Evolutionary conservation across 768 basidiomycete genomes (phyloP).

Genomic region (Boletellus emodensis): DNA sequence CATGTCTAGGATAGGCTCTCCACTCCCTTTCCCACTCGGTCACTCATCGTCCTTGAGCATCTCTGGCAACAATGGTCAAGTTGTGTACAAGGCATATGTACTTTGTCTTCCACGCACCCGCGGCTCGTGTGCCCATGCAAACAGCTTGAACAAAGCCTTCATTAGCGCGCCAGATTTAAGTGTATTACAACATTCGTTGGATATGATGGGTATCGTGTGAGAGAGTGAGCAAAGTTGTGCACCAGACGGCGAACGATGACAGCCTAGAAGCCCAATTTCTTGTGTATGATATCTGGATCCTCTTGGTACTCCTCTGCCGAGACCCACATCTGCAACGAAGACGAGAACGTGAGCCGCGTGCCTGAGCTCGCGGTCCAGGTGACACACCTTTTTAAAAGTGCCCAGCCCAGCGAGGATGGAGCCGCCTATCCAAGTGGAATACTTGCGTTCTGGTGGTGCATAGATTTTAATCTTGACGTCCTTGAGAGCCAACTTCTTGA

Average conservation of each 20-base stretch:
- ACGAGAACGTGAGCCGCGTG: conserved; percentile 4
- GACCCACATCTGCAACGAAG: conserved; percentile 86
- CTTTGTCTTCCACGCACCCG: conserved; percentile 17
- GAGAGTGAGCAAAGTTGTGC: conserved; percentile 14
- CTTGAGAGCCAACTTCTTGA: conserved; percentile 92
- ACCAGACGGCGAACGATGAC: conserved; percentile 10
- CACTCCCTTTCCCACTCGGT: conserved; percentile 15
- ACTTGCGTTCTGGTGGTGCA: conserved; percentile 98
- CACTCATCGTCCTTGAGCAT: conserved; percentile 31
- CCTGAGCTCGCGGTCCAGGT: neutral
- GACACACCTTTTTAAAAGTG: conserved; percentile 90
- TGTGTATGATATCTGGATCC: conserved; percentile 98
- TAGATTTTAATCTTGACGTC: conserved; percentile 99
- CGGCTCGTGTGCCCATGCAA: conserved; percentile 29
- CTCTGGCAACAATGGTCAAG: conserved; percentile 34
- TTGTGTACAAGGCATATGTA: conserved; percentile 44
- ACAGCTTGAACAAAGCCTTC: conserved; percentile 6
- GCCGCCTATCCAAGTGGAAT: conserved; percentile 96
- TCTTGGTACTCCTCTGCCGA: conserved; percentile 99
- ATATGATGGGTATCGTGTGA: conserved; percentile 33
- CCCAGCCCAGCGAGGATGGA: conserved; percentile 93
- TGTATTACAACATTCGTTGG: conserved; percentile 31
- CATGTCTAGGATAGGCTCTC: conserved; percentile 18
- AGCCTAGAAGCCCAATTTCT: conserved; percentile 77
- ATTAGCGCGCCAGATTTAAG: conserved; percentile 29